Evolutionary conservation across 1,284 basidiomycete genomes (phyloP), one percentile per base, ranked within the genome.

Genomic region (Albatrellus sp.): DNA sequence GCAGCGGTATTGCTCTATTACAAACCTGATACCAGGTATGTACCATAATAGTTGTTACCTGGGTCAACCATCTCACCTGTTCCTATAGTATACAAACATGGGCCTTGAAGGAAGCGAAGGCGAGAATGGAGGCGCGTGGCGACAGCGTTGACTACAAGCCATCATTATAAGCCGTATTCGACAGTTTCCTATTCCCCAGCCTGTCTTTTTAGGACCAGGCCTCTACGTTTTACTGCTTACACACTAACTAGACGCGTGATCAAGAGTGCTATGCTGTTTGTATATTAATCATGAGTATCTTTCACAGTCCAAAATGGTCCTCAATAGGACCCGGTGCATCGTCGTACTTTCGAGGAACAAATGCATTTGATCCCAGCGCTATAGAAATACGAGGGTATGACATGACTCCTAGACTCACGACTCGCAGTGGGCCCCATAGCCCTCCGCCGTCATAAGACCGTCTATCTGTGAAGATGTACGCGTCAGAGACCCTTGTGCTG

Each of bases 21-120:
- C 74, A 96, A 96, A 69, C 93, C 94, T 5, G 91, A 97, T 61
- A 93, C 88, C 14, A 92, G 84, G 92, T 92, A 57, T 54, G 84
- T 65, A 16, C 5, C n/a, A 29, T 0, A 34, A 24, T 37, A 33
- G 40, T 37, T 24, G 4, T 7, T 3, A 7, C 24, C 24, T 24
- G 24, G 24, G 3, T 7, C 7, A 7, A 24, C 24, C 24, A 24
- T 24, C 24, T 24, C 24, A 24, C 24, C 24, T 24, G 7, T 3
- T 24, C 24, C 8, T 40, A 28, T 55, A 91, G 90, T 58, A 83
- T 93, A 62, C 83, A 90, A 65, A 79, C 80, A 0, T 94, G 90
- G 90, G 90, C 90, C 34, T 64, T 91, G 59, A 72, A 81, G 54
- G 90, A 93, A 63, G 90, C 90, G 19, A 90, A 90, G 64, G 70